Evolutionary conservation across 148 eudicot genomes (phyloP), one percentile per base, ranked within the genome.

Genomic region (Euryodendron excelsum): DNA sequence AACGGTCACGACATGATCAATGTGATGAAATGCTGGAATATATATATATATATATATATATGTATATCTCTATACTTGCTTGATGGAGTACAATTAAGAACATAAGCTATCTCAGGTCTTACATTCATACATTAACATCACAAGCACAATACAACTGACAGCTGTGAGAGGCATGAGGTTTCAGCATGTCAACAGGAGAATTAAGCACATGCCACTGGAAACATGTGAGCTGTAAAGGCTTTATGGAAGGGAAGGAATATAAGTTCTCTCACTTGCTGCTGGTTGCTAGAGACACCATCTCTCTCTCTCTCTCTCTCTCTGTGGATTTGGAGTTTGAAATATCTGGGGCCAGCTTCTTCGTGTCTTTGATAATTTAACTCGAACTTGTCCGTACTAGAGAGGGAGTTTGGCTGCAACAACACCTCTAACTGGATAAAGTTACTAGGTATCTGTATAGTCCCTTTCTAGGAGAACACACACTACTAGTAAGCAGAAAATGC

Each of bases 261-360:
- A 4, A n/a, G 45, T 41, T 41, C 9, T 41, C 45, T 41, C 45
- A 41, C 45, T 41, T 5, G 8, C 9, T 41, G 45, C 0, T 41
- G 45, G 7, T 41, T 2, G 45, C 45, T 41, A 41, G 7, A 41
- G 45, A 41, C 37, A 13, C 34, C 28, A 15, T 30, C 34, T 30
- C 20, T 31, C 39, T 64, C 9, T 33, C 36, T 30, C 39, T n/a
- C 17, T 36, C 28, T 21, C 15, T 6, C 28, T 18, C 28, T 5
- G 25, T 30, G 64, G 27, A 11, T 70, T 70, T 25, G 73, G 52
- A 27, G 73, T 70, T 25, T 44, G 73, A 69, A 45, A 21, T 11
- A 41, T 68, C 72, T 69, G 50, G 39, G 55, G n/a, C 33, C 73
- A 27, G 58, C 56, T 69, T 69, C 73, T 45, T 13, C 30, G n/a